Conservation (phyloP, 2,329 filamentous ascomycete genomes). For the Exophiala calicioides region DNA sequence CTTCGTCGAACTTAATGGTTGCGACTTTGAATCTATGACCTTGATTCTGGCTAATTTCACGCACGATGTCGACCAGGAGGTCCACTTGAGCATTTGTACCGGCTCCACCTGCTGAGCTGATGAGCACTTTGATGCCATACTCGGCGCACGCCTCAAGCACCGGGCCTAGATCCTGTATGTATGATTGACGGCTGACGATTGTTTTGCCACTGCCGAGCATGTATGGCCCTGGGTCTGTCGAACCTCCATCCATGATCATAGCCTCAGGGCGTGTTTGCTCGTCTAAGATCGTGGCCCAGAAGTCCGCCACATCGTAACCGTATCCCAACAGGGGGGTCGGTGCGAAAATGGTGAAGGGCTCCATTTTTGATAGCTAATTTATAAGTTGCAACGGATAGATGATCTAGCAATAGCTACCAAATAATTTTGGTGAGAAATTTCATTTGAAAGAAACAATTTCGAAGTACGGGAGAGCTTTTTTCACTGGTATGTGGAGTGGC, state of each 20-base stretch:
- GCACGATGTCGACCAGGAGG: conserved; percentile 44
- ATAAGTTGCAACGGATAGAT: no score
- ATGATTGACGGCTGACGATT: conserved; percentile 44
- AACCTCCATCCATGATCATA: conserved; percentile 37
- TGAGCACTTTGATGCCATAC: conserved; percentile 44
- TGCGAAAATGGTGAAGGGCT: conserved; percentile 7
- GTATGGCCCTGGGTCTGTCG: conserved; percentile 36
- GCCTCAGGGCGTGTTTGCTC: conserved; percentile 6
- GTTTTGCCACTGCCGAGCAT: conserved; percentile 37
- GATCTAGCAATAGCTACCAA: no score
- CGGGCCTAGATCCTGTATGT: conserved; percentile 46
- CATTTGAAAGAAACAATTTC: no score
- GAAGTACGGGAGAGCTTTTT: no score
- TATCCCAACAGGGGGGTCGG: conserved; percentile 9
- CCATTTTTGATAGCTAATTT: no score
- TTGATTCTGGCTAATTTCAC: conserved; percentile 36
- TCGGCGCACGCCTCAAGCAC: conserved; percentile 39
- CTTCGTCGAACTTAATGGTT: neutral
- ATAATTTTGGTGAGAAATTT: no score
- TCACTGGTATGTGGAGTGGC: no score
- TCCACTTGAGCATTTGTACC: conserved; percentile 49
- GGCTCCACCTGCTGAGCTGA: conserved; percentile 52
- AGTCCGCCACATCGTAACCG: conserved; percentile 3
- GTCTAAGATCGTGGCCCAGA: conserved; percentile 6
- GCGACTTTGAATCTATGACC: conserved; percentile 33